Conservation (phyloP, 805 yeast species). For the Sporopachydermia lactativora region DNA sequence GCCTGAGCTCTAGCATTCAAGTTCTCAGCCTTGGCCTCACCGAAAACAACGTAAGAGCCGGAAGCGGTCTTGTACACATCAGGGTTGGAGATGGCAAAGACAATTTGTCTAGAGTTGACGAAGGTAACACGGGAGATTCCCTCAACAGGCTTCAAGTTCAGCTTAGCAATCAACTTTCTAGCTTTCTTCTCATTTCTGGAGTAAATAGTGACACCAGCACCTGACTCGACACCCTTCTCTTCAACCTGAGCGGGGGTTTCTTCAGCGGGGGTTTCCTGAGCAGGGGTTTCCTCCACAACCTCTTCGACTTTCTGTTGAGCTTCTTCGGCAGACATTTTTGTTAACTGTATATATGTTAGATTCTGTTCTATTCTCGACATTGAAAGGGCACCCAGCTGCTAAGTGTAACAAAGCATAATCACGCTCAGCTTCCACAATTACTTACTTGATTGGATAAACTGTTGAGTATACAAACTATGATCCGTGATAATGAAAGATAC, state of each 20-base stretch:
- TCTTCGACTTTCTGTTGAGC: constrained; percentile 1
- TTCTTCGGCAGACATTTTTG: constrained; percentile 1
- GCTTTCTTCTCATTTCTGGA: constrained; percentile 94
- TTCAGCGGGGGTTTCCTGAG: not conserved
- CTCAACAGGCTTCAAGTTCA: constrained; percentile 78
- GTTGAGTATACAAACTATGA: no score
- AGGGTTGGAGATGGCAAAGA: constrained; percentile 84
- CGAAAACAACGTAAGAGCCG: constrained; percentile 93
- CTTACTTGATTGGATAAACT: no score
- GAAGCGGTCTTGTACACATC: constrained; percentile 89
- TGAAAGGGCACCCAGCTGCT: no score
- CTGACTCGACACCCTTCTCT: constrained; percentile 26
- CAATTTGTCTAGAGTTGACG: constrained; percentile 83
- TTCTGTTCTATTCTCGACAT: no score
- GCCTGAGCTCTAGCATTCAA: constrained; percentile 76
- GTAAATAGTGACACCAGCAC: constrained; percentile 69
- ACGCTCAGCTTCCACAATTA: no score
- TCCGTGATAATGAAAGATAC: no score
- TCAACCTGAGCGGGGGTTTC: not conserved
- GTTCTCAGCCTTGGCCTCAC: constrained; percentile 96
- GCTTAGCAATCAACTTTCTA: constrained; percentile 74
- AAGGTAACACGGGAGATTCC: constrained; percentile 93
- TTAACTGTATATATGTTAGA: not conserved
- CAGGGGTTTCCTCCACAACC: constrained; percentile 1
- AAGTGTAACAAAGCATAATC: no score